These are phyloP conservation scores for Colletotrichum higginsianum DNA, from an alignment of 2,329 filamentous ascomycete species.

Conservation along the genomic window DNA sequence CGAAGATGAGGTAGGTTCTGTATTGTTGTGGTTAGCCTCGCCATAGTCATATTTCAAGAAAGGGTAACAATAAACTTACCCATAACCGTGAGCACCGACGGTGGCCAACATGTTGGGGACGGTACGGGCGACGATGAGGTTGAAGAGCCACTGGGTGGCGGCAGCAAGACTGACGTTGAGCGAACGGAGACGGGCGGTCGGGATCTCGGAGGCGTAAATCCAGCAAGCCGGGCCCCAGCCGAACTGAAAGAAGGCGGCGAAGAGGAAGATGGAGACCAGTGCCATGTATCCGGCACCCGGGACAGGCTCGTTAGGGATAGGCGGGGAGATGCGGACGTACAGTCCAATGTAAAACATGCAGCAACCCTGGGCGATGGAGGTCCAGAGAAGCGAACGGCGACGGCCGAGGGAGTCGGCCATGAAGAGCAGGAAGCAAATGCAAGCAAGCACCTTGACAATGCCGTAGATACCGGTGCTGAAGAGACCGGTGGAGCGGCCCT, in stretches of 20 bases:
- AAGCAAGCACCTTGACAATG: constrained; percentile 73
- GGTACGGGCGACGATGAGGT: constrained; percentile 76
- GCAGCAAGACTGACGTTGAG: constrained; percentile 77
- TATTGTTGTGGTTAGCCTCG: constrained; percentile 6
- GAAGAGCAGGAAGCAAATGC: constrained; percentile 71
- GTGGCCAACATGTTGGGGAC: constrained; percentile 75
- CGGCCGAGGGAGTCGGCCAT: constrained; percentile 73
- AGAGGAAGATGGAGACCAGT: constrained; percentile 77
- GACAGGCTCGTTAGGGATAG: constrained; percentile 62
- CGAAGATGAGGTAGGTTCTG: constrained; percentile 75
- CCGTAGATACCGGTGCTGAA: constrained; percentile 76
- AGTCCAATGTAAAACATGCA: constrained; percentile 78
- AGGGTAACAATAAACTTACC: constrained; percentile 43
- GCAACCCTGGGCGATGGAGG: constrained; percentile 71
- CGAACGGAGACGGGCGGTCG: constrained; percentile 72
- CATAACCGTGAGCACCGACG: constrained; percentile 55
- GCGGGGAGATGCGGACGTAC: constrained; percentile 72
- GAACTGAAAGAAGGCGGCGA: constrained; percentile 67
- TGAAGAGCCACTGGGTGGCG: constrained; percentile 79
- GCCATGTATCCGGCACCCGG: constrained; percentile 75
- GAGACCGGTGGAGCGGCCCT: constrained; percentile 65
- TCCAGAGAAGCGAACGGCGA: constrained; percentile 71
- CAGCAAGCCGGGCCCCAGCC: constrained; percentile 69
- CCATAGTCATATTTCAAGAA: rapidly evolving
- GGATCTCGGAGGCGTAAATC: constrained; percentile 69